Conservation (phyloP, 1,284 basidiomycete genomes). For the Sanghuangporus sanghuang region DNA sequence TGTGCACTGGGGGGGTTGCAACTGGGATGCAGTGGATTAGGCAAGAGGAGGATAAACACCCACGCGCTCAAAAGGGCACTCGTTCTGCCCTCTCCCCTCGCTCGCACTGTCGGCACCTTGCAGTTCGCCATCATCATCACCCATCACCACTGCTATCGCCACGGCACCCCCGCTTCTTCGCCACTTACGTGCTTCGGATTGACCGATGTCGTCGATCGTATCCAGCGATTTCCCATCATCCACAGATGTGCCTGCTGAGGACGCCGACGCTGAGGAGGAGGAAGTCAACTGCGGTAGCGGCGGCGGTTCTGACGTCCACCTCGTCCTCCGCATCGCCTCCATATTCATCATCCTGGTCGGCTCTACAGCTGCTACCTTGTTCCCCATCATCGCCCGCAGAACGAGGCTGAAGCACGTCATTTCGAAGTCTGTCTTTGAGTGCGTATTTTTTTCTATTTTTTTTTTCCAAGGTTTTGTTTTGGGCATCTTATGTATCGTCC, state of each 20-base stretch:
- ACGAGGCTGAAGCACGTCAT: constrained; percentile 49
- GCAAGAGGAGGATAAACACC: too few species aligned
- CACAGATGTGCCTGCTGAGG: not conserved
- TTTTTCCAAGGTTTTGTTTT: not conserved
- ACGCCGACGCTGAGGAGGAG: constrained; percentile 12
- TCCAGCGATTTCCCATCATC: not conserved
- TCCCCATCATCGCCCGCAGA: constrained; percentile 74
- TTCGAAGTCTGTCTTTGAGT: constrained; percentile 72
- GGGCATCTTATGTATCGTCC: constrained; percentile 20
- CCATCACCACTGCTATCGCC: not conserved
- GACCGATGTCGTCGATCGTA: constrained; percentile 7
- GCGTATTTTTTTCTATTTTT: constrained; percentile 23
- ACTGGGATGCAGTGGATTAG: too few species aligned
- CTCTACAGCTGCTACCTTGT: constrained; percentile 68
- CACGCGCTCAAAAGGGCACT: too few species aligned
- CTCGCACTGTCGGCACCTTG: too few species aligned
- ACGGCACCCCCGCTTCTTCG: not conserved
- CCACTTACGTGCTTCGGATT: not conserved
- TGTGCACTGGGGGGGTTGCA: too few species aligned
- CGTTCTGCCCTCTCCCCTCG: too few species aligned
- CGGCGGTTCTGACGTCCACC: constrained; percentile 33
- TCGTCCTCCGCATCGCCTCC: constrained; percentile 68
- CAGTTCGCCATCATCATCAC: too few species aligned
- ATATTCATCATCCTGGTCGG: constrained; percentile 84
- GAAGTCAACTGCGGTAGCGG: constrained; percentile 28